Evolutionary conservation across 2,329 filamentous ascomycete genomes (phyloP), one percentile per base, ranked within the genome.

Genomic region (Stenocarpella maydis): DNA sequence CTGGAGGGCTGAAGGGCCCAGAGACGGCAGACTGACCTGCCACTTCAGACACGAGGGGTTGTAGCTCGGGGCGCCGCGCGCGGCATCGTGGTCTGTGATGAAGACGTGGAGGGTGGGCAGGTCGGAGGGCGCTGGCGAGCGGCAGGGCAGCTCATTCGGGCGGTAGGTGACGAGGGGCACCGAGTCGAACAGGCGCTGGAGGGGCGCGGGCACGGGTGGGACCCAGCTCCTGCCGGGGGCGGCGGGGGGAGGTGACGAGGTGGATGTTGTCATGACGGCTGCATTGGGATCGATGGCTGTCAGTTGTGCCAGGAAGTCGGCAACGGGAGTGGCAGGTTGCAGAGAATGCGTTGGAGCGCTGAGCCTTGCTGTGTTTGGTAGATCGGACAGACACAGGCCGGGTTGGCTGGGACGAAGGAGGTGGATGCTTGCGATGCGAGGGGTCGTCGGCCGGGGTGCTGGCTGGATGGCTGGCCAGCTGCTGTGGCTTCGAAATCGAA

Each of bases 1-100:
- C 41, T 12, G 17, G 6, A 17, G 21, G 34, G 5, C 37, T 21
- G 21, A 9, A 17, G 21, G 34, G 5, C 37, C 17, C 17, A 9
- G 26, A 21, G 24, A 15, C 24, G 9, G 4, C 9, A 50, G 28
- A 79, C 88, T 74, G 75, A 95, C 94, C 92, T 98, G 96, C 94
- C 94, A 98, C 84, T 95, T 97, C 76, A 98, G 84, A 83, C 96
- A 99, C 69, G 90, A 89, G 14, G 96, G 96, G 78, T 98, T 98
- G 82, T 92, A 97, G 73, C 93, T 97, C 31, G 94, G 92, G 37
- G 84, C 81, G 5, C 89, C 90, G 47, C 77, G 77, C 68, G 80
- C 78, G 41, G 90, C 91, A 75, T 89, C 91, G n/a, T 86, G 82
- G 1, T 88, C 82, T 17, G 86, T 88, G 71, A 88, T 87, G 80